Base-by-base conservation (phyloP, 164 flowering plant species). In the Macadamia integrifolia region DNA sequence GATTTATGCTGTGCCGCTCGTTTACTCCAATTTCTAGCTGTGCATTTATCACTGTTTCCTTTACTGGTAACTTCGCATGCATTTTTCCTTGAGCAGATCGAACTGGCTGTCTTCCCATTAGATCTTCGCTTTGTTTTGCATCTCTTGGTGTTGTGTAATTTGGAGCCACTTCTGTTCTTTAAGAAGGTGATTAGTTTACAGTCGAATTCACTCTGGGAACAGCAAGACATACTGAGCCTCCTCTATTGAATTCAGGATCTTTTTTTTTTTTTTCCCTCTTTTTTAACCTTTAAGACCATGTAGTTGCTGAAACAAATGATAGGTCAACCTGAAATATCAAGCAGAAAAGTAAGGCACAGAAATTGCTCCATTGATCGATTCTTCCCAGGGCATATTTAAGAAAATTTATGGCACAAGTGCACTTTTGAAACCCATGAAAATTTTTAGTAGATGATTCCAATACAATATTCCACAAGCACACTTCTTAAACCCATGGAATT, bases 111-210 rank as follows among this genome's bases (percentile, higher is more conserved):
- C 53, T 75, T 78, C 55, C 29, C 64, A 63, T 74, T 73, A 67
- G 79, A 75, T 69, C 75, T 82, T 46, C 74, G 67, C 61, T 76
- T 80, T 43, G 74, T 63, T 61, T 79, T 84, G 12, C 44, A 72
- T 58, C 78, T 75, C 67, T 75, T 82, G 31, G 66, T 32, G 6
- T 64, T 68, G 56, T 75, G 68, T 57, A 58, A 69, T 66, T 66
- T 66, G 61, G 68, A 70, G 18, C 71, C 69, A 65, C 68, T 77
- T 59, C 70, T 80, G 7, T 66, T 69, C 69, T 73, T 72, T 55
- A 77, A 70, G 28, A 78, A 53, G 43, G 72, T 60, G 61, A 59
- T 71, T 50, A 74, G 58, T 71, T 71, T 70, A 43, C 78, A 79
- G 55, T 67, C 83, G 58, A 58, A 56, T 7, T 68, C 73, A 68